Base-by-base conservation (phyloP, 2,329 filamentous ascomycete genomes). In the Basipetospora chlamydospora region DNA sequence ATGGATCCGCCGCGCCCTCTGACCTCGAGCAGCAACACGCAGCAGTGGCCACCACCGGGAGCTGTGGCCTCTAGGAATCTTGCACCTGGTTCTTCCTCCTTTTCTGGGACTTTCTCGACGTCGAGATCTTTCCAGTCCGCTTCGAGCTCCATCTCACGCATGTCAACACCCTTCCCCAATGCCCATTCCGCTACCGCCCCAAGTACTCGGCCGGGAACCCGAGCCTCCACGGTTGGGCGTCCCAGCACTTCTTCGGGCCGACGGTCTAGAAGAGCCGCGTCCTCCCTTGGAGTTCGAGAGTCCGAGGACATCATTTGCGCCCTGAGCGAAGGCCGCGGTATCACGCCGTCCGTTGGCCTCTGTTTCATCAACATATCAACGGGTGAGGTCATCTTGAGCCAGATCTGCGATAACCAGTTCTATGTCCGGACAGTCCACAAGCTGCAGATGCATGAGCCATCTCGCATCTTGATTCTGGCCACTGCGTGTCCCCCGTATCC, bases 371-470 rank as follows among this genome's bases (percentile, higher is more conserved):
- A 96, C 49, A 65, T 92, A 3, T 78, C 83, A 28, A 87, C 83
- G 3, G 82, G 80, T 26, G 85, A 94, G 56, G 82, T 76, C 12
- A 74, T 86, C 20, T 67, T 96, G 26, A 92, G 84, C 50, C 85
- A 95, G 49, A 88, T 96, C 44, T 86, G 80, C 50, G 88, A 96
- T 54, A 92, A 79, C 39, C 86, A 94, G 52, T 92, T 86, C 23
- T 96, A 93, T 52, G 77, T 86, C 39, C 79, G 78, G 49, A 93
- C 86, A 0, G 65, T 93, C 21, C 83, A 93, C 55, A 94, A 95
- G 52, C 67, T 96, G 23, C 72, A 73, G 36, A 75, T 94, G 17
- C 81, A 84, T 46, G 73, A 80, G 17, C 87, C 88, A 0, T 80
- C 78, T 2, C 75, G 79, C 43, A 81, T 95, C 34, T 60, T 96